Percentiles rank a stretch among this genome's conserved stretches.
These are phyloP conservation scores for Annona squamosa DNA, from an alignment of 164 flowering plant species.

Conservation along the genomic window DNA sequence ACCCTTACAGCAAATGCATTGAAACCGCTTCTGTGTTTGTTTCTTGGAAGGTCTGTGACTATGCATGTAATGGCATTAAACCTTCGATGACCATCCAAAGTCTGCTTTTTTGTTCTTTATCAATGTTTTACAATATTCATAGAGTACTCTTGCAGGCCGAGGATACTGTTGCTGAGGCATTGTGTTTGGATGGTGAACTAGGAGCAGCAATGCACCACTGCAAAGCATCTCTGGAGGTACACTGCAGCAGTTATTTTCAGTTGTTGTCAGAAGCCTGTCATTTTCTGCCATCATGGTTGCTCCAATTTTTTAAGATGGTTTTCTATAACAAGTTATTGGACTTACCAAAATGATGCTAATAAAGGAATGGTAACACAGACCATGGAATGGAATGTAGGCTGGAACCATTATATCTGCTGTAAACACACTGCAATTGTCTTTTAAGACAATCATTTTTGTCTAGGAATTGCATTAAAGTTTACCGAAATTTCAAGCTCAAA, in stretches of 20 bases:
- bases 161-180: constrained; percentile 71
- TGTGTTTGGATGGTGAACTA: constrained; percentile 51
- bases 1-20: background rate
- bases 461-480: background rate
- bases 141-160: constrained; percentile 40
- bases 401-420: no score
- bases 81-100: no score
- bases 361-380: no score
- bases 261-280: background rate
- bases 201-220: constrained; percentile 51
- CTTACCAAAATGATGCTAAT: no score
- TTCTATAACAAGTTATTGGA: no score
- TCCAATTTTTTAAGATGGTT: background rate
- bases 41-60: background rate
- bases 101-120: no score
- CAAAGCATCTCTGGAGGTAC: constrained; percentile 65
- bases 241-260: background rate
- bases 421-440: no score
- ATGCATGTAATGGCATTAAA: background rate
- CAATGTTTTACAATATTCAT: background rate
- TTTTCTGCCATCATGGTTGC: background rate
- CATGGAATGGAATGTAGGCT: no score
- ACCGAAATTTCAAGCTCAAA: background rate
- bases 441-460: background rate
- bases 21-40: background rate